These are phyloP conservation scores for Rhododendron simsii DNA, from an alignment of 148 eudicot species.

Conservation along the genomic window DNA sequence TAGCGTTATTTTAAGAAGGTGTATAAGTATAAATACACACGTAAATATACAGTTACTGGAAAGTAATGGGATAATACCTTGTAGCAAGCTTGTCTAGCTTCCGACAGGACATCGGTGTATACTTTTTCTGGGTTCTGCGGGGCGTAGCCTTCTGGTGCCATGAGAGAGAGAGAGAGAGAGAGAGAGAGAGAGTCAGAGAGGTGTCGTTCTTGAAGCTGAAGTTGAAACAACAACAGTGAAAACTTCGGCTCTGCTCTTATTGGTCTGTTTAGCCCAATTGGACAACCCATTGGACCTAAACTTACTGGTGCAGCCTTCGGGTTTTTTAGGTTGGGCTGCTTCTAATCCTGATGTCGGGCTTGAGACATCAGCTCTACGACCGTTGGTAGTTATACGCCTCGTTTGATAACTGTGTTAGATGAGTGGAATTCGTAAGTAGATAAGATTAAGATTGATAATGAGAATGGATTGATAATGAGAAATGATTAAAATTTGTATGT, in stretches of 20 bases:
- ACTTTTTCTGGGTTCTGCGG: conserved; percentile 29
- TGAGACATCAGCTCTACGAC: too few relatives aligned
- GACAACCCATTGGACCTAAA: background rate
- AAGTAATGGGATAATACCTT: conserved; percentile 28
- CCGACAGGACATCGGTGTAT: conserved; percentile 57
- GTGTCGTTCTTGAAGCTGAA: background rate
- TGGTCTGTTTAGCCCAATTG: background rate
- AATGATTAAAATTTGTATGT: too few relatives aligned
- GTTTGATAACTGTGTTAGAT: too few relatives aligned
- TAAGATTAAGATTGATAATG: too few relatives aligned
- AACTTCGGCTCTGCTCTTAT: background rate
- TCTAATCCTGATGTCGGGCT: background rate
- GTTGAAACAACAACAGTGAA: background rate
- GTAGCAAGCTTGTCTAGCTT: conserved; percentile 59
- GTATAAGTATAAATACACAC: background rate
- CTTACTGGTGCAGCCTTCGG: background rate
- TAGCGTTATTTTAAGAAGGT: background rate
- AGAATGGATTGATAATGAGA: too few relatives aligned
- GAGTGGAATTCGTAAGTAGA: too few relatives aligned
- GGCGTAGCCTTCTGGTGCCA: conserved; percentile 43
- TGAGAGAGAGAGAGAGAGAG: conserved; percentile 2
- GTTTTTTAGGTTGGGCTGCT: background rate
- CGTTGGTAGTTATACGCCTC: too few relatives aligned
- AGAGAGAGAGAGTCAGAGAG: background rate
- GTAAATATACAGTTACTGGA: background rate